Evolutionary conservation across 1,139 yeast genomes (phyloP).

Genomic region (Geotrichum europaeum): DNA sequence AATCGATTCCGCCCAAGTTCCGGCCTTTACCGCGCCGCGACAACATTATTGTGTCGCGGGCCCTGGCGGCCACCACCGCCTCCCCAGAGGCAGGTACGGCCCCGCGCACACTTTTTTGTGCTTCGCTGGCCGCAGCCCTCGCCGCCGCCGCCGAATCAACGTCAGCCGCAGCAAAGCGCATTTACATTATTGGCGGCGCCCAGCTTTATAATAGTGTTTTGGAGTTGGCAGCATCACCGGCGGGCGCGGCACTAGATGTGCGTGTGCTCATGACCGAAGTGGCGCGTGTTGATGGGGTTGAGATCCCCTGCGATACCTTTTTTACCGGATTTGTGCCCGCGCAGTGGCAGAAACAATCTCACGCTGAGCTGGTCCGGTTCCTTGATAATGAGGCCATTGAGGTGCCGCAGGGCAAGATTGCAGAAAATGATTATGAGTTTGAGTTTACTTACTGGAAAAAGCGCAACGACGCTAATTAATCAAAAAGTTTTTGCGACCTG

Average conservation of each 20-base stretch:
- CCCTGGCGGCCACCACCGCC: constrained; percentile 21
- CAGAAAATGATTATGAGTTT: constrained; percentile 47
- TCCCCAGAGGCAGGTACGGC: constrained; percentile 24
- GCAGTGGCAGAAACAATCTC: constrained; percentile 32
- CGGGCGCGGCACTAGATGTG: not conserved
- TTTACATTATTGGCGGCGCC: constrained; percentile 91
- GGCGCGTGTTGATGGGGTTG: constrained; percentile 17
- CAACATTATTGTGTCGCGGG: constrained; percentile 69
- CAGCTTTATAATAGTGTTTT: constrained; percentile 65
- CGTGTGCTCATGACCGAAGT: constrained; percentile 74
- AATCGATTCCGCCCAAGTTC: constrained; percentile 77
- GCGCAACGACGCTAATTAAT: not conserved
- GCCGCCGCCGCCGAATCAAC: constrained; percentile 18
- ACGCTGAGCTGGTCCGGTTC: constrained; percentile 38
- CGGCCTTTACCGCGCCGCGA: constrained; percentile 74
- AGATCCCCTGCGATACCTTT: constrained; percentile 52
- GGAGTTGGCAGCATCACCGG: constrained; percentile 41
- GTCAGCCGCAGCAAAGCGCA: constrained; percentile 28
- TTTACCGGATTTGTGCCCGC: constrained; percentile 41
- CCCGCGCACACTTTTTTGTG: constrained; percentile 32
- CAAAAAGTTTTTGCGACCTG: not conserved
- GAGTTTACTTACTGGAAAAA: constrained; percentile 48
- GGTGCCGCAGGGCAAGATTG: constrained; percentile 37
- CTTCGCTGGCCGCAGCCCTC: constrained; percentile 37
- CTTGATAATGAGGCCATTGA: constrained; percentile 39